Conservation (phyloP, 352 stramenopile genomes). For the Phytophthora cactorum region DNA sequence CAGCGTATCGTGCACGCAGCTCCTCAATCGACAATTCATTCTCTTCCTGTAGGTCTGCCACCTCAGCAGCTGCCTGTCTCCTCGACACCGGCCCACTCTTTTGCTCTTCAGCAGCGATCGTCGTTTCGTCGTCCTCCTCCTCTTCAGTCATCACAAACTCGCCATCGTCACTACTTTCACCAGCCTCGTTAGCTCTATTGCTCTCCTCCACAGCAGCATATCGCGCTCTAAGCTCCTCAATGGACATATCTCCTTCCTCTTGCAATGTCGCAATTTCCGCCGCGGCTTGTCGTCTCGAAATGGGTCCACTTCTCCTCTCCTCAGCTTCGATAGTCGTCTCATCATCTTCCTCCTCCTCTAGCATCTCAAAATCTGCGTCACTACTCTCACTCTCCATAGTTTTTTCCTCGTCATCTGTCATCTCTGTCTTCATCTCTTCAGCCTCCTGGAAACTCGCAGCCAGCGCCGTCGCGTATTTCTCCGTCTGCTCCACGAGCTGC, state of each 20-base stretch:
- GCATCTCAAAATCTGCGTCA: conserved; percentile 4
- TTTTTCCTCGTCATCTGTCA: conserved; percentile 13
- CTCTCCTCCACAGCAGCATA: conserved; percentile 45
- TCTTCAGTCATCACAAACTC: conserved; percentile 40
- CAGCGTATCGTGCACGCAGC: conserved; percentile 56
- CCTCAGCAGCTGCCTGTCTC: conserved; percentile 62
- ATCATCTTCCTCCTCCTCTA: conserved; percentile 21
- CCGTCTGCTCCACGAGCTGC: conserved; percentile 96
- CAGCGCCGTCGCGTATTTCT: conserved; percentile 94
- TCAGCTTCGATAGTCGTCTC: conserved; percentile 47
- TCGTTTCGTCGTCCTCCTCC: conserved; percentile 88
- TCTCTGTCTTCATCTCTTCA: background rate
- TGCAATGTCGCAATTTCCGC: conserved; percentile 74
- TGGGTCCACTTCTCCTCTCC: conserved; percentile 24
- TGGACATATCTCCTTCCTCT: conserved; percentile 77
- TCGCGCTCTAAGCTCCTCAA: conserved; percentile 79
- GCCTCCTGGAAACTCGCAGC: conserved; percentile 61
- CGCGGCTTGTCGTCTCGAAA: conserved; percentile 16
- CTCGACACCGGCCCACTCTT: conserved; percentile 38
- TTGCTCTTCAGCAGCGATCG: conserved; percentile 85
- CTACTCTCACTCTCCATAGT: conserved; percentile 4
- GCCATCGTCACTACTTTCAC: conserved; percentile 31
- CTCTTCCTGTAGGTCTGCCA: conserved; percentile 89
- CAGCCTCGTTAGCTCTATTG: background rate
- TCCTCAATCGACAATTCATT: conserved; percentile 93